Percentiles rank a stretch among this genome's conserved stretches.
phyloP scores from a whole-genome alignment of 2,329 filamentous ascomycete species.

The Cadophora sp. region DNA sequence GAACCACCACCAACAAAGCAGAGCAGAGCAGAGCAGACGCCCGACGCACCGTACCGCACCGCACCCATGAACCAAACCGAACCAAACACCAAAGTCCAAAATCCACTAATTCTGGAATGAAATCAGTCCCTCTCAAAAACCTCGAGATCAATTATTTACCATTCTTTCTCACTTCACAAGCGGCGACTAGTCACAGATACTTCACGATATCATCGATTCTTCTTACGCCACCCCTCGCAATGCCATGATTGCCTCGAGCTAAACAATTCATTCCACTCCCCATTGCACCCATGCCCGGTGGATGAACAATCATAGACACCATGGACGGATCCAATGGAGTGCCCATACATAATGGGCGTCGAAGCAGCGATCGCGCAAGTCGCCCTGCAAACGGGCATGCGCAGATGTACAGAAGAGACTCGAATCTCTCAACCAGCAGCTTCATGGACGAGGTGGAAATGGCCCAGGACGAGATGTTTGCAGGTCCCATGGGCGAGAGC shows the following conservation, averaged over 20 bases:
- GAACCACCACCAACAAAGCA: no score
- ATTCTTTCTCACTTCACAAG: neutral
- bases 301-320: slow-evolving; percentile 17
- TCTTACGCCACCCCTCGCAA: neutral
- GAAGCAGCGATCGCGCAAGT: slow-evolving; percentile 43
- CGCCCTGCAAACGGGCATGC: slow-evolving; percentile 39
- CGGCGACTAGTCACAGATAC: neutral
- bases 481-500: slow-evolving; percentile 92
- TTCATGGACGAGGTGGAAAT: slow-evolving; percentile 97
- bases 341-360: slow-evolving; percentile 38
- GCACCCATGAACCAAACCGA: neutral
- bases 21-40: neutral
- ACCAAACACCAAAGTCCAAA: neutral
- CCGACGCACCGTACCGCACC: no score
- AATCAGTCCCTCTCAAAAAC: neutral
- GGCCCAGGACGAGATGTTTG: slow-evolving; percentile 96
- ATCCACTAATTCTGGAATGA: neutral
- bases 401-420: slow-evolving; percentile 67
- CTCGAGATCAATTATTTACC: neutral
- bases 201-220: neutral
- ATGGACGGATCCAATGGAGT: slow-evolving; percentile 41
- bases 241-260: neutral
- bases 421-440: slow-evolving; percentile 77
- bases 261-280: neutral
- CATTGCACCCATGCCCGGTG: slow-evolving; percentile 10